Evolutionary conservation across 1,284 basidiomycete species (phyloP), one percentile per base, ranked within the genome.

Genomic region (Schizophyllum amplum): DNA sequence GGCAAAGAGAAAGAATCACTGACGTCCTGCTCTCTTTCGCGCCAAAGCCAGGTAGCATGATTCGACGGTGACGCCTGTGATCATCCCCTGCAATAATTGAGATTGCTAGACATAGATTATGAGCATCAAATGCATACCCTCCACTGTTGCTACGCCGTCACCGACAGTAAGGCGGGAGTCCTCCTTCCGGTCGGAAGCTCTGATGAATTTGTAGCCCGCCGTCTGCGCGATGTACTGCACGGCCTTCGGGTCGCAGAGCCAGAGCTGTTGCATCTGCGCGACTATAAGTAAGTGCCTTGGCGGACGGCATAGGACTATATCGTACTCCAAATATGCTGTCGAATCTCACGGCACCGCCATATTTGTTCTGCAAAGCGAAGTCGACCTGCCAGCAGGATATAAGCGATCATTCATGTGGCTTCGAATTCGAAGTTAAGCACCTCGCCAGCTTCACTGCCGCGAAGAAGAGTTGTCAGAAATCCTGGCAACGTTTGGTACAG

Each of bases 171-270:
- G 46, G 11, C 67, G 62, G 47, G 69, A 68, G 23, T 70, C 33
- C 53, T 68, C 69, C 33, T 65, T 63, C 22, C 70, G 66, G 55
- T 70, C 72, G 7, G 67, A 60, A 51, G 66, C 65, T 55, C 74
- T 75, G 51, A 59, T 59, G 54, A 71, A 76, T 25, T 67, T 66
- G 56, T 76, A 75, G 4, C 71, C 70, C 1, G 71, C 67, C 1
- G 69, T 72, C 17, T 75, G 72, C 58, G 70, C 68, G 42, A 75
- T 73, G 58, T 75, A 72, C 48, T 77, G 74, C 48, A 76, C 63
- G 1, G 73, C 74, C 60, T 76, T 75, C 5, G 73, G 71, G 63
- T 76, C 75, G 2, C 72, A 70, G 1, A 75, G 62, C 23, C 74
- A 61, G 5, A 76, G 65, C n/a, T 67, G 63, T 56, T 75, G 71